Percentiles rank a stretch among this genome's conserved stretches.
phyloP scores from a whole-genome alignment of 2,329 filamentous ascomycete genomes.

The Penicillium sp. region DNA sequence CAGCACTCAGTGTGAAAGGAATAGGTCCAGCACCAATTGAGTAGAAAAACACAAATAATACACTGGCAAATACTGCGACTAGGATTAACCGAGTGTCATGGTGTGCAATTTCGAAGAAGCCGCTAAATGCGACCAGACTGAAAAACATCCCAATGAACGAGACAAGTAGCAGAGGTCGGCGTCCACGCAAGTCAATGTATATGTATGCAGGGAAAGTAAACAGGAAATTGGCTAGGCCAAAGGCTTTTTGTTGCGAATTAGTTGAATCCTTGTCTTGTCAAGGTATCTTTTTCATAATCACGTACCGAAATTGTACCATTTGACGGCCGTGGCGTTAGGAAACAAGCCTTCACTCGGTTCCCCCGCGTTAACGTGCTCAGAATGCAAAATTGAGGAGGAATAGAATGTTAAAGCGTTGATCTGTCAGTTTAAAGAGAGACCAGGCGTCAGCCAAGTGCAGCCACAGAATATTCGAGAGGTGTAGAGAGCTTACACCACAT shows the following conservation, averaged over 20 bases:
- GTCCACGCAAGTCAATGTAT: background rate
- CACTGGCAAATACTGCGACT: background rate
- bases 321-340: background rate
- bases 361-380: background rate
- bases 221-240: background rate
- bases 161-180: background rate
- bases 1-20: conserved; percentile 23
- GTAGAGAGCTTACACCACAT: background rate
- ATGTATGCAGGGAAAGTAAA: background rate
- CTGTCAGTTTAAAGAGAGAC: background rate
- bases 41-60: background rate
- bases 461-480: background rate
- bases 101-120: background rate
- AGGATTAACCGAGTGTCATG: background rate
- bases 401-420: conserved; percentile 1
- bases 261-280: background rate
- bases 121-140: background rate
- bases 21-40: conserved; percentile 38
- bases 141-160: background rate
- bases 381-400: background rate
- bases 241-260: background rate
- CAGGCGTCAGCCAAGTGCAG: background rate
- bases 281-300: background rate
- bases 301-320: background rate
- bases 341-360: background rate